Evolutionary conservation across 768 basidiomycete species (phyloP), one percentile per base, ranked within the genome.

Genomic region (Steccherinum ochraceum): DNA sequence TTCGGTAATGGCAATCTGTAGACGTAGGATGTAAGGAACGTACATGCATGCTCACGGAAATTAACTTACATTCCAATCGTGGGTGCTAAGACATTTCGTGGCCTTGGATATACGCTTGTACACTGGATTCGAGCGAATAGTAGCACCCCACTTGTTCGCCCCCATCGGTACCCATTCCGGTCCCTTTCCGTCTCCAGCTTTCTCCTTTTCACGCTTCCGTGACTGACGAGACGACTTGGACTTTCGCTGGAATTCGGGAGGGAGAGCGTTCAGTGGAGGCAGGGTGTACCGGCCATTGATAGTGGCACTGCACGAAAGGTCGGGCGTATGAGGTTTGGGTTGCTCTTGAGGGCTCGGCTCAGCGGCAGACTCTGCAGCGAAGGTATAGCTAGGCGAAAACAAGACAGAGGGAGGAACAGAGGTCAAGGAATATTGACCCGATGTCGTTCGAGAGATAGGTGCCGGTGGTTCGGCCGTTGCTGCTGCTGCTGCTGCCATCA

Each of bases 61-160:
- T n/a, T n/a, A n/a, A 72, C 86, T 58, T 72, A 90, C 90, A 67
- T 76, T 75, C 91, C 91, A 93, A 52, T 93, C 89, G 35, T 77
- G 77, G 10, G 86, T 88, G 49, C 73, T 89, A 53, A 93, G 59
- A 55, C 86, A 90, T 64, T 93, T 93, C 4, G 78, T 73, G 12
- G 89, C 80, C 48, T 81, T 76, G 40, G 83, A 69, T 11, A 91
- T 76, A 56, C 76, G 81, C 64, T 76, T 82, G 70, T 83, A 79
- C 19, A 89, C 72, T 2, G 91, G 90, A 62, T 93, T 93, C 24
- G 86, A 81, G 51, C 75, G 77, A 24, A 93, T 65, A n/a, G 75
- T 72, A 2, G 86, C 88, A 21, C 81, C 76, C 90, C 89, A 73
- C 41, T 63, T 63, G 25, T 59, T 61, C 7, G 69, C 55, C 40